A percentile compares a stretch with the other conserved stretches of the same genome.
Evolutionary conservation across 169 alveolate species (phyloP).

Genomic region (Neospora caninum): DNA sequence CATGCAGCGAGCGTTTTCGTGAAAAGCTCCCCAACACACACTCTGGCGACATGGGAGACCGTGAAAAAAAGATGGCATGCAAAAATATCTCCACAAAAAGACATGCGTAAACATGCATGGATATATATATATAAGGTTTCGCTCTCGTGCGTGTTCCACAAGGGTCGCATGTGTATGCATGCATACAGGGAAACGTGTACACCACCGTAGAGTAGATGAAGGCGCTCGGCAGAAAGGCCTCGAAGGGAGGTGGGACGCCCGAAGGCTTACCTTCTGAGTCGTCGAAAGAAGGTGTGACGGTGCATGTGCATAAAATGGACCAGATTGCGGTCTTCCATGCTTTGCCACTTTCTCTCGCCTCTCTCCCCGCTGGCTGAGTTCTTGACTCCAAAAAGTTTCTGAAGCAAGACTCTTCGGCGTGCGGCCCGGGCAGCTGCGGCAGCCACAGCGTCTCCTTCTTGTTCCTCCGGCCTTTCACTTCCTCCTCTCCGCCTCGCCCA

Average conservation of each 20-base stretch:
- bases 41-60: too few relatives aligned
- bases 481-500: too few relatives aligned
- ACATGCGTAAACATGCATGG: too few relatives aligned
- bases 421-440: conserved; percentile 6
- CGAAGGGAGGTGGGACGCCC: too few relatives aligned
- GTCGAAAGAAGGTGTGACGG: conserved; percentile 38
- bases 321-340: conserved; percentile 54
- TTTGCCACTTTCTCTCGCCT: conserved; percentile 50
- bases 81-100: too few relatives aligned
- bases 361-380: background rate
- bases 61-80: too few relatives aligned
- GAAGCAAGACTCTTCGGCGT: background rate
- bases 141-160: too few relatives aligned
- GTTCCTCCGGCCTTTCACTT: background rate
- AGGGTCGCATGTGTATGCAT: too few relatives aligned
- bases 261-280: conserved; percentile 18
- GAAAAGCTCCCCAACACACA: background rate
- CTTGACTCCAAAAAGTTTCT: background rate
- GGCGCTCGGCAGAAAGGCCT: too few relatives aligned
- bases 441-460: background rate
- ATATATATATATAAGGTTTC: background rate
- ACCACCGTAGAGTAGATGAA: too few relatives aligned
- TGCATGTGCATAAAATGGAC: conserved; percentile 17
- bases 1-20: background rate
- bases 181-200: too few relatives aligned